These are phyloP conservation scores for Nakazawaea pomicola DNA, from an alignment of 805 yeast species.

Conservation along the genomic window DNA sequence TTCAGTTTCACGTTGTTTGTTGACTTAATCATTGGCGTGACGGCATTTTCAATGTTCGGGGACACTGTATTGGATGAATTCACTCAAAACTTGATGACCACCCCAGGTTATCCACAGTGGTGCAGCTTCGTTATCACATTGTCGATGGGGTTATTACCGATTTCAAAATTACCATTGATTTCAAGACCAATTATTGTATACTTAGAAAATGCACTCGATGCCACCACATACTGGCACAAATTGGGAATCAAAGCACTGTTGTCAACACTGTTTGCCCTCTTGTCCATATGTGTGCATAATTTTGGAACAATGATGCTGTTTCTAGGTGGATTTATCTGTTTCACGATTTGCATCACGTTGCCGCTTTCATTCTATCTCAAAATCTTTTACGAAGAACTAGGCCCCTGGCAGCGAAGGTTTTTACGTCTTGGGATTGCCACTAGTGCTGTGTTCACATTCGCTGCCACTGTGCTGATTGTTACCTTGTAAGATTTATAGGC, in stretches of 20 bases:
- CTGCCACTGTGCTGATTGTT: constrained; percentile 66
- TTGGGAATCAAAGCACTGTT: constrained; percentile 20
- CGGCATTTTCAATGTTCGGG: constrained; percentile 64
- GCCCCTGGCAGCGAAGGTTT: constrained; percentile 30
- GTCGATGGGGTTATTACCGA: constrained; percentile 74
- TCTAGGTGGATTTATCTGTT: constrained; percentile 76
- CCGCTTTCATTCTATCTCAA: constrained; percentile 70
- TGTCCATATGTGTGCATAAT: constrained; percentile 64
- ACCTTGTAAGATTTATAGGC: no score
- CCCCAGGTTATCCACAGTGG: constrained; percentile 45
- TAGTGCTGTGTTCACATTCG: constrained; percentile 43
- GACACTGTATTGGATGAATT: constrained; percentile 43
- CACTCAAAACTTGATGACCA: constrained; percentile 40
- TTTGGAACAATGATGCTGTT: constrained; percentile 81
- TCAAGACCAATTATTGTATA: constrained; percentile 79
- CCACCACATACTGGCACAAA: constrained; percentile 2
- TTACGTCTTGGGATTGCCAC: constrained; percentile 40
- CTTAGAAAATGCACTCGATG: constrained; percentile 35
- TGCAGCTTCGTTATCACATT: constrained; percentile 49
- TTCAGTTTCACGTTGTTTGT: constrained; percentile 56
- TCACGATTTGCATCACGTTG: constrained; percentile 70
- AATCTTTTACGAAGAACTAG: constrained; percentile 42
- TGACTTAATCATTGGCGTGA: constrained; percentile 57
- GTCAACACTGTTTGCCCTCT: constrained; percentile 43
- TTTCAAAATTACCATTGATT: constrained; percentile 79